Evolutionary conservation across 108 stramenopile genomes (phyloP).

Genomic region (Ochromonas danica): DNA sequence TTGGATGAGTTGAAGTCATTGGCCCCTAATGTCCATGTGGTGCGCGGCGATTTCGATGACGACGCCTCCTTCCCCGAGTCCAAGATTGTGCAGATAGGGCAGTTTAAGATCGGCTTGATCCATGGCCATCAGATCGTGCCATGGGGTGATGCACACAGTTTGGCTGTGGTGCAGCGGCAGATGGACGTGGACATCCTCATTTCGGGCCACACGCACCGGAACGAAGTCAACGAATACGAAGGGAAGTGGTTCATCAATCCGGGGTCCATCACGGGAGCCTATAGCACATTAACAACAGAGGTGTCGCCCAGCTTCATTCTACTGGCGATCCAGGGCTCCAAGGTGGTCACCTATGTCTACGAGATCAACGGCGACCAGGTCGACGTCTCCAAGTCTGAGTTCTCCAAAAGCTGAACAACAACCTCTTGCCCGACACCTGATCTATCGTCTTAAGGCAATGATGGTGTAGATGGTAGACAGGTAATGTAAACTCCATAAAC

Average conservation of each 20-base stretch:
- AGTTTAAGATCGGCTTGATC: slow-evolving; percentile 86
- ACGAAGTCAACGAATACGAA: slow-evolving; percentile 76
- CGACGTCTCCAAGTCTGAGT: slow-evolving; percentile 39
- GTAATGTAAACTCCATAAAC: no score
- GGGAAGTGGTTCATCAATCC: slow-evolving; percentile 87
- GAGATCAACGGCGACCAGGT: slow-evolving; percentile 46
- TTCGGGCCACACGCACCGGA: slow-evolving; percentile 87
- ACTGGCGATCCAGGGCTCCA: slow-evolving; percentile 84
- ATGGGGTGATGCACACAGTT: slow-evolving; percentile 57
- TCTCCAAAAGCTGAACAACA: slow-evolving; percentile 13
- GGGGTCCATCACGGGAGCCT: slow-evolving; percentile 88
- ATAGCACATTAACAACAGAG: slow-evolving; percentile 42
- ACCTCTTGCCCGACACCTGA: no score
- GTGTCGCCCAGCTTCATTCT: slow-evolving; percentile 77
- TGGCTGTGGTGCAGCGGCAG: slow-evolving; percentile 69
- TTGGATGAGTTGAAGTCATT: slow-evolving; percentile 79
- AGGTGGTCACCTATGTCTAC: slow-evolving; percentile 90
- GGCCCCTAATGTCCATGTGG: slow-evolving; percentile 90
- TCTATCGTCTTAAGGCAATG: no score
- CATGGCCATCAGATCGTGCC: slow-evolving; percentile 62
- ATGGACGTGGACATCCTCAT: slow-evolving; percentile 89
- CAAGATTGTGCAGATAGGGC: slow-evolving; percentile 78
- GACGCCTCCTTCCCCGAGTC: slow-evolving; percentile 72
- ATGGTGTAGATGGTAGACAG: no score
- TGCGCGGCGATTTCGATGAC: slow-evolving; percentile 81